Base-by-base conservation (phyloP, 495 filamentous ascomycete species). In the Lophiotrema nucula region DNA sequence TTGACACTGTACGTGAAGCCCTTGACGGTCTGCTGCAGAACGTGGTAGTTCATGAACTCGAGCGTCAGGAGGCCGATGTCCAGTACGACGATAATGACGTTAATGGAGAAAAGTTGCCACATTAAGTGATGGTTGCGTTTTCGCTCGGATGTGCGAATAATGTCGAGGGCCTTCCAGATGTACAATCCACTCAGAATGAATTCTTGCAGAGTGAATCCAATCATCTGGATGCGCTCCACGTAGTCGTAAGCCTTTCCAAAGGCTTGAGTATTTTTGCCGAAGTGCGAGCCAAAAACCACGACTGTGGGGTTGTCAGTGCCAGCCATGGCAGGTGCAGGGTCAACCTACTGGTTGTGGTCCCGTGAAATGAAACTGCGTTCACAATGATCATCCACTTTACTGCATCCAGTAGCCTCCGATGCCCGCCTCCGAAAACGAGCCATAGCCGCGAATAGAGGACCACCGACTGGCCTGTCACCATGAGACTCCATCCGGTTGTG, bases 391-490 rank as follows among this genome's bases (percentile, higher is more conserved):
- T 63, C 53, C 54, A 58, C 21, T 62, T 56, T 11, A 68, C 51
- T 1, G 15, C 51, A 12, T 43, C 16, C 15, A 66, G 43, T 12
- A 59, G 39, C 31, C 24, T 47, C 19, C 27, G 35, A 21, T 51
- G 56, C 19, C 48, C 38, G 0, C 38, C 19, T 1, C 44, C 26
- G 35, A 60, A 60, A 11, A 67, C 44, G 1, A 67, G 60, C 56
- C 62, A 52, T 25, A 69, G 50, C 31, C 67, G 63, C 45, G 27
- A 46, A 43, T 68, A 68, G 1, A 68, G 50, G 11, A 68, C 66
- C 4, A 68, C 49, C n/a, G 58, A 60, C 48, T 68, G 66, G 1
- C 66, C 66, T 18, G 66, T 66, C 19, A 68, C 63, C 58, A 68
- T 63, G n/a, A 53, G 35, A 25, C 2, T 15, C 66, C 66, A 68